These are phyloP conservation scores for Botryobasidium botryosum DNA, from an alignment of 768 basidiomycete genomes.

Conservation along the genomic window DNA sequence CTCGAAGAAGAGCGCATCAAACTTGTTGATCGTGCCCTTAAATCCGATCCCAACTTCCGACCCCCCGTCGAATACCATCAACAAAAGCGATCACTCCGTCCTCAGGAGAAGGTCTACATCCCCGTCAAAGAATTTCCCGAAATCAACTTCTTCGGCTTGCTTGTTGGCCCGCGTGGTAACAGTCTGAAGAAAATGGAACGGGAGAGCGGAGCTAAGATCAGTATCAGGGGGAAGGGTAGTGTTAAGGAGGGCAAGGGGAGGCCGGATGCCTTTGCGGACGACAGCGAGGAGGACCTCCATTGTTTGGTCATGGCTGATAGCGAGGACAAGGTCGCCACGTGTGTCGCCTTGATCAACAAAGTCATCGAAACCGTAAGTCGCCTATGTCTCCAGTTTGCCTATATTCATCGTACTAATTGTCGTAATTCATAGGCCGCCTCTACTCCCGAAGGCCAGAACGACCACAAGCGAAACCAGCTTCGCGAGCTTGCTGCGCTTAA, in stretches of 20 bases:
- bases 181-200: constrained; percentile 99
- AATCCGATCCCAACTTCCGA: constrained; percentile 94
- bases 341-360: constrained; percentile 89
- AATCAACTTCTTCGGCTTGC: constrained; percentile 97
- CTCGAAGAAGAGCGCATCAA: constrained; percentile 82
- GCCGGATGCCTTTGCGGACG: constrained; percentile 85
- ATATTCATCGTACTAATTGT: neutral
- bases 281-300: constrained; percentile 97
- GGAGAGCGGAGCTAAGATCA: constrained; percentile 95
- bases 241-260: constrained; percentile 98
- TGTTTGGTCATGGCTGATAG: constrained; percentile 89
- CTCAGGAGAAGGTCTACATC: constrained; percentile 97
- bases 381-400: neutral
- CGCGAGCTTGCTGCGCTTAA: constrained; percentile 95
- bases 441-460: constrained; percentile 97
- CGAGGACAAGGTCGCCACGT: constrained; percentile 78
- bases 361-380: constrained; percentile 88
- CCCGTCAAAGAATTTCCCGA: constrained; percentile 99
- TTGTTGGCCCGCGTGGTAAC: constrained; percentile 96
- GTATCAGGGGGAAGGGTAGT: constrained; percentile 93
- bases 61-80: constrained; percentile 94
- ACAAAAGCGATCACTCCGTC: constrained; percentile 82
- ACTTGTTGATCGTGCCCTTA: constrained; percentile 91
- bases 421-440: constrained; percentile 64
- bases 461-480: constrained; percentile 97